Evolutionary conservation across 495 filamentous ascomycete genomes (phyloP).

Genomic region (Hypoxylon cercidicola): DNA sequence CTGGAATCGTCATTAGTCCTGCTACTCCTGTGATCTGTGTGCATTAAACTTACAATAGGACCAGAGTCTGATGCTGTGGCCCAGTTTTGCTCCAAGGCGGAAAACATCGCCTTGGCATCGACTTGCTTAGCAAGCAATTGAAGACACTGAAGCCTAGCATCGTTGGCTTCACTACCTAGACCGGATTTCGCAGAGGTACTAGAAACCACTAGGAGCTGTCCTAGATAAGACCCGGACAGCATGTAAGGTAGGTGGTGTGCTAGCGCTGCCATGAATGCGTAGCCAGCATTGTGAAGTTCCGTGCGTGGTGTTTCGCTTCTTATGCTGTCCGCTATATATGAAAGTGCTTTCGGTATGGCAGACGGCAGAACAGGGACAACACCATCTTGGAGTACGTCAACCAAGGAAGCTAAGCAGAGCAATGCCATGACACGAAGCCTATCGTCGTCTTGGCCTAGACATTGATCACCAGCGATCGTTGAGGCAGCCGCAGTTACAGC

Average conservation of each 20-base stretch:
- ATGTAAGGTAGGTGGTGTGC: constrained; percentile 86
- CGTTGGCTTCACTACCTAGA: constrained; percentile 65
- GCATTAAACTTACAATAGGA: constrained; percentile 60
- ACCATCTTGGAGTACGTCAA: constrained; percentile 84
- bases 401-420: constrained; percentile 87
- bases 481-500: constrained; percentile 72
- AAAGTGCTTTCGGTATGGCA: constrained; percentile 74
- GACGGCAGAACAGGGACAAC: constrained; percentile 84
- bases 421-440: constrained; percentile 81
- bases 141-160: constrained; percentile 74
- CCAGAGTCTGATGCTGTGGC: constrained; percentile 66
- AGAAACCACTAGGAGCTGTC: constrained; percentile 73
- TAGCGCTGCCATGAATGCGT: constrained; percentile 79
- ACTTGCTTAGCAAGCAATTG: constrained; percentile 76
- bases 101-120: constrained; percentile 72
- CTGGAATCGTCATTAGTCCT: constrained; percentile 50
- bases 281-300: constrained; percentile 81
- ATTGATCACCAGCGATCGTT: constrained; percentile 78
- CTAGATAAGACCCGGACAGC: constrained; percentile 76
- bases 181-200: constrained; percentile 71
- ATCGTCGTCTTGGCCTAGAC: constrained; percentile 76
- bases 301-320: constrained; percentile 60
- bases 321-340: constrained; percentile 72
- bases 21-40: not conserved
- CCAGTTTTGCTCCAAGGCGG: constrained; percentile 77